A percentile compares a stretch with the other conserved stretches of the same genome.
phyloP scores from a whole-genome alignment of 257 asterid genomes.

The Solanum piurae region DNA sequence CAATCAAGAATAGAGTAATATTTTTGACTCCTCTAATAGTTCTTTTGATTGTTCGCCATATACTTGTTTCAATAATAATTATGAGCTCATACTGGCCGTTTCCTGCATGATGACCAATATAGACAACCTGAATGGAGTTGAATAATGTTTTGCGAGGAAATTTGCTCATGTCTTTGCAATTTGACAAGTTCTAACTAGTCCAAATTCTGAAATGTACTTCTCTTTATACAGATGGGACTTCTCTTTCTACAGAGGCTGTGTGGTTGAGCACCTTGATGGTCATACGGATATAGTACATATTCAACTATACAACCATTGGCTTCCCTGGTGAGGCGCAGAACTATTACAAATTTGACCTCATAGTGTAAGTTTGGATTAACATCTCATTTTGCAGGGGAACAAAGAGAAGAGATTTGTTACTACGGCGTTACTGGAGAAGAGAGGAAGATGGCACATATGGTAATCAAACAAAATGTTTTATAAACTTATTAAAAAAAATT shows the following conservation, averaged over 20 bases:
- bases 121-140: background rate
- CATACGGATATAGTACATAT: slow-evolving; percentile 81
- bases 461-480: slow-evolving; percentile 5
- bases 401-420: slow-evolving; percentile 74
- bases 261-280: slow-evolving; percentile 87
- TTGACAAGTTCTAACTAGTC: background rate
- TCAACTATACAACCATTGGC: slow-evolving; percentile 70
- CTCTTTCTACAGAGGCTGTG: slow-evolving; percentile 57
- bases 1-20: slow-evolving; percentile 84
- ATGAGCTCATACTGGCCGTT: background rate
- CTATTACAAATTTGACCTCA: background rate
- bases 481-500: background rate
- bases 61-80: background rate
- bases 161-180: background rate
- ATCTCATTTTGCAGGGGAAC: slow-evolving; percentile 44
- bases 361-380: slow-evolving; percentile 1
- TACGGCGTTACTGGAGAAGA: slow-evolving; percentile 93
- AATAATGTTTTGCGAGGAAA: background rate
- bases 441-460: slow-evolving; percentile 97
- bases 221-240: slow-evolving; percentile 80
- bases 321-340: slow-evolving; percentile 55
- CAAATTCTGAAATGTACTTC: background rate
- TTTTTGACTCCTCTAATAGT: background rate
- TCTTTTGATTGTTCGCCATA: background rate
- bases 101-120: background rate